Base-by-base conservation (phyloP, 441 rosid species). In the Gossypium gossypioides region DNA sequence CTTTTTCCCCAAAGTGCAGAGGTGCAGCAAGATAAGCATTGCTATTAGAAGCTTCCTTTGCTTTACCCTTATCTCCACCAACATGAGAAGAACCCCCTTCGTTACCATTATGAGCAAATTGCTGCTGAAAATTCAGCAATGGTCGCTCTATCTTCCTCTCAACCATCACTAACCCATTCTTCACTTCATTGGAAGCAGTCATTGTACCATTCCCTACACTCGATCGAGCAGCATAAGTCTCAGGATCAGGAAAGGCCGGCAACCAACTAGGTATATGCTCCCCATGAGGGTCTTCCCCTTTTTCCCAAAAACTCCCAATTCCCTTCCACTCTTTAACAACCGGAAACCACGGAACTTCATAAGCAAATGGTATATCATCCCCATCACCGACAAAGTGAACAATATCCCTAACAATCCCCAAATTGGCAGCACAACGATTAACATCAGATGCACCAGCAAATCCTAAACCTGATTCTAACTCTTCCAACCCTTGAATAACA, bases 201-300 rank as follows among this genome's bases (percentile, higher is more conserved):
- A 60, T 72, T 16, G 73, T 79, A 50, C 72, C 85, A 74, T 73
- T 75, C 73, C 16, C 75, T 9, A 50, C 76, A 34, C 79, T 77
- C 60, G 66, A 48, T 52, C 27, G 82, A 62, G 64, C 74, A 61
- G 73, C 74, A 71, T 82, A 79, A 16, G 81, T 77, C 71, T 85
- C 75, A 19, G 81, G 80, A 86, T 79, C 86, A 21, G 97, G 96
- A 81, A 89, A 91, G 32, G 87, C 77, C 68, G 92, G 94, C 75
- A 94, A 78, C 99, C 99, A 95, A 78, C 79, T 70, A 0, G 99
- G 99, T 69, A 92, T 88, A 71, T 89, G 93, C 52, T 86, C 88
- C 60, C 69, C 80, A 52, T 91, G 92, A 78, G 96, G 87, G 82
- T 86, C 92, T 71, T 32, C 84, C 50, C 92, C 92, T 77, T 77